Percentiles rank a stretch among this genome's conserved stretches.
Conservation (phyloP, 345 rosid species). For the Odontarrhena argentea region DNA sequence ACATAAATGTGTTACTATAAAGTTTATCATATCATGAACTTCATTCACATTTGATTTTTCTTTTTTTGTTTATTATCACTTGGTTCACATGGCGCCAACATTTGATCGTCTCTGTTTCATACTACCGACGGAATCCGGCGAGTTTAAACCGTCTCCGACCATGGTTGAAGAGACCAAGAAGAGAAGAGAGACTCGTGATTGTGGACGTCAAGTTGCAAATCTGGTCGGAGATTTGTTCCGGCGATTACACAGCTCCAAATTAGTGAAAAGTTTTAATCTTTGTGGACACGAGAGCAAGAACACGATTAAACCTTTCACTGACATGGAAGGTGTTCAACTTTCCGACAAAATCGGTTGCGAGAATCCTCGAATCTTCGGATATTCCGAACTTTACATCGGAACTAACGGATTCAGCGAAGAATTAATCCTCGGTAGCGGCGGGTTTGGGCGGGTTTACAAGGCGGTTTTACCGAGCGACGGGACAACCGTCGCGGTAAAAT, state of each 20-base stretch:
- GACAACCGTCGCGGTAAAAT: conserved; percentile 82
- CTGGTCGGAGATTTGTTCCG: conserved; percentile 49
- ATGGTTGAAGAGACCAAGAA: conserved; percentile 21
- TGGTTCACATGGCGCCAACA: conserved; percentile 37
- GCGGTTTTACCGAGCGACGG: conserved; percentile 90
- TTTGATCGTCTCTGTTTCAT: conserved; percentile 69
- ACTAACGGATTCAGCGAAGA: conserved; percentile 73
- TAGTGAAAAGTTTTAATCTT: conserved; percentile 43
- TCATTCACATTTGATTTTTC: conserved; percentile 25
- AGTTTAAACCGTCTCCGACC: conserved; percentile 39
- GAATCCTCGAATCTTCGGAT: conserved; percentile 87
- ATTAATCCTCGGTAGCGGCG: conserved; percentile 86
- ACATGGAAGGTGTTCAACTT: conserved; percentile 82
- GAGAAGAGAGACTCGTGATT: conserved; percentile 45
- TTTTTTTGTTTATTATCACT: no score
- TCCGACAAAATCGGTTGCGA: conserved; percentile 72
- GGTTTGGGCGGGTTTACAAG: conserved; percentile 79
- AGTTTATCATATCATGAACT: conserved; percentile 19
- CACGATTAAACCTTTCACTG: conserved; percentile 46
- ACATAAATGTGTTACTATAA: conserved; percentile 15
- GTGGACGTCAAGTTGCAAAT: conserved; percentile 49
- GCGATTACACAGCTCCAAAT: conserved; percentile 49
- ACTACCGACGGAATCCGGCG: conserved; percentile 59
- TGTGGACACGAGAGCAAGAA: conserved; percentile 34
- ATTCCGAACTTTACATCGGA: conserved; percentile 91